Evolutionary conservation across 2,329 filamentous ascomycete genomes (phyloP), one percentile per base, ranked within the genome.

Genomic region (Botrytis hyacinthi): DNA sequence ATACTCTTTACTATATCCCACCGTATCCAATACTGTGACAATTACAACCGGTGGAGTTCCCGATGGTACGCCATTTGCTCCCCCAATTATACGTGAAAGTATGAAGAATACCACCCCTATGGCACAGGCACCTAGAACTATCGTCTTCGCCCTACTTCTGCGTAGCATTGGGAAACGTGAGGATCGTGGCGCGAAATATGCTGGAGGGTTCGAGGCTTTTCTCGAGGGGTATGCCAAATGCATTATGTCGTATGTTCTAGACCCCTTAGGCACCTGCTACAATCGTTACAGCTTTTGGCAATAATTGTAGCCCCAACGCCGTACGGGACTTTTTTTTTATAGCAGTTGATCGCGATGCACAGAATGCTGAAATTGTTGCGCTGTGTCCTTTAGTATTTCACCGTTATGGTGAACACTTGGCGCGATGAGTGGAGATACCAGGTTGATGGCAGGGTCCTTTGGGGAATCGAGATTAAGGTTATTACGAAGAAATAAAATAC

Each of bases 191-290:
- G 87, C 86, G 70, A 60, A 46, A 83, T 93, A 95, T 44, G 91
- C 90, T 77, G 90, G 89, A 77, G 92, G 89, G 80, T 92, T 90
- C 77, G 93, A 95, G 80, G 88, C 90, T 84, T 95, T 97, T 82
- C 94, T 92, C 80, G 93, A 89, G 72, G 94, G 94, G 79, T 97
- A 91, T 76, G 95, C 94, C 86, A 95, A 94, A 83, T 97, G 95
- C 94, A 97, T 96, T 78, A 79, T 85, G 80, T 76, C 48, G 62
- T 59, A 68, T 69, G 62, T 62, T 60, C 66, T 67, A 62, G 73
- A 75, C 76, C 74, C 46, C 18, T 72, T n/a, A 9, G 51, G 63
- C 62, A 72, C 71, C 40, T 68, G 63, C 51, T 68, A 72, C 62
- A 72, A 72, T 72, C n/a, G 40, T 72, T 69, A 72, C 51, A 68